A percentile compares a stretch with the other conserved stretches of the same genome.
Evolutionary conservation across 2,329 filamentous ascomycete species (phyloP).

Genomic region (Diaporthe vexans): DNA sequence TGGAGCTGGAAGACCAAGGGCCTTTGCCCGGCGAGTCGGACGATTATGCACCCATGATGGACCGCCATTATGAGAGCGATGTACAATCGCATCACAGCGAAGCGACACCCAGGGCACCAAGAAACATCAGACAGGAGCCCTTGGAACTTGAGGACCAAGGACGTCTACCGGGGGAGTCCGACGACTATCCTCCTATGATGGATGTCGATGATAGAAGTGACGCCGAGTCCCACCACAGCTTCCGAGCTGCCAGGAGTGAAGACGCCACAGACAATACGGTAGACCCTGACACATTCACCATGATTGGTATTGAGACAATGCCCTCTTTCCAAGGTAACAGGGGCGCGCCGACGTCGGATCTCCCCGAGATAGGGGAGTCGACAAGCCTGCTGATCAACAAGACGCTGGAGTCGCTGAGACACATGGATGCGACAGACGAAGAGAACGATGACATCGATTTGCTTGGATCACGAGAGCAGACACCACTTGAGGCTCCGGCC

Average conservation of each 20-base stretch:
- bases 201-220: conserved; percentile 47
- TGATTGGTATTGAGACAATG: conserved; percentile 70
- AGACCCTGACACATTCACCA: conserved; percentile 68
- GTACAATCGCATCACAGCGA: conserved; percentile 43
- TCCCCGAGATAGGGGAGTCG: conserved; percentile 66
- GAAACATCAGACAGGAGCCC: background rate
- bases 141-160: conserved; percentile 35
- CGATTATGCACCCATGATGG: conserved; percentile 32
- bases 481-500: conserved; percentile 19
- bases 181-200: conserved; percentile 34
- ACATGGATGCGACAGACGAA: conserved; percentile 47
- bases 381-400: conserved; percentile 70
- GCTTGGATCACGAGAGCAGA: conserved; percentile 34
- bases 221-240: conserved; percentile 43
- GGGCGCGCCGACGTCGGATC: conserved; percentile 51
- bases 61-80: conserved; percentile 47
- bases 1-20: conserved; percentile 38
- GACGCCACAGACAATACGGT: conserved; percentile 49
- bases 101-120: conserved; percentile 15
- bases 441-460: conserved; percentile 38
- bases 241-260: conserved; percentile 34
- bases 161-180: conserved; percentile 24
- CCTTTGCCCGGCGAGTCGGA: conserved; percentile 36
- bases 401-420: conserved; percentile 65
- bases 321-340: conserved; percentile 63